Percentiles rank a stretch among this genome's conserved stretches.
These are phyloP conservation scores for Coemansia sp. DNA, from an alignment of 192 early-diverging fungal genomes.

Conservation along the genomic window DNA sequence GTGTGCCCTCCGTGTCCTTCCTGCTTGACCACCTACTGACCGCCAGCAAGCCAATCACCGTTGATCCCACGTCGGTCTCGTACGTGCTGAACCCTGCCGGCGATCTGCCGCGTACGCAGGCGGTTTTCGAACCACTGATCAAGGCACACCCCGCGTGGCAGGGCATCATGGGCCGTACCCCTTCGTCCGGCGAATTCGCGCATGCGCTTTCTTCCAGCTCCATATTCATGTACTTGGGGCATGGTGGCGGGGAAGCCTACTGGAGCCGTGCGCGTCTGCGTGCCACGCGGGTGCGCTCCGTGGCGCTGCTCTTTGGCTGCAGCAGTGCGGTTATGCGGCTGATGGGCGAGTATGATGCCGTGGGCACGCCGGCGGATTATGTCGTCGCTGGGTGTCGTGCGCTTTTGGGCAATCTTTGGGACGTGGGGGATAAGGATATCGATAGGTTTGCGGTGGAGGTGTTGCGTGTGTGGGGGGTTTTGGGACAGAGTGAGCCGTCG, in stretches of 20 bases:
- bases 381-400: conserved; percentile 81
- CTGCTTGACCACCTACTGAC: conserved; percentile 26
- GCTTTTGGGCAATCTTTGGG: conserved; percentile 94
- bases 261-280: conserved; percentile 66
- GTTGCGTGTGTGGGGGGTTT: conserved; percentile 72
- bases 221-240: conserved; percentile 88
- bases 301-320: conserved; percentile 88
- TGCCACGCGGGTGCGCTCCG: conserved; percentile 65
- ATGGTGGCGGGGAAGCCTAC: conserved; percentile 88
- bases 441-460: conserved; percentile 78
- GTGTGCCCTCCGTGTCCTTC: conserved; percentile 75
- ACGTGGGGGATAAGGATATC: conserved; percentile 95
- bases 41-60: not conserved
- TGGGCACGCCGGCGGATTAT: conserved; percentile 81
- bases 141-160: conserved; percentile 56
- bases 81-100: conserved; percentile 92
- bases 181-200: conserved; percentile 63
- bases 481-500: conserved; percentile 9
- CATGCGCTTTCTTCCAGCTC: conserved; percentile 57
- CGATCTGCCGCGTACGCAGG: conserved; percentile 81
- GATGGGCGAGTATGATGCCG: conserved; percentile 85
- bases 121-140: conserved; percentile 60
- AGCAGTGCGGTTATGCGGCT: conserved; percentile 79
- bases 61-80: conserved; percentile 55
- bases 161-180: conserved; percentile 67